Percentiles rank a stretch among this genome's conserved stretches.
phyloP scores from a whole-genome alignment of 2,329 filamentous ascomycete species.

The Periglandula ipomoeae region DNA sequence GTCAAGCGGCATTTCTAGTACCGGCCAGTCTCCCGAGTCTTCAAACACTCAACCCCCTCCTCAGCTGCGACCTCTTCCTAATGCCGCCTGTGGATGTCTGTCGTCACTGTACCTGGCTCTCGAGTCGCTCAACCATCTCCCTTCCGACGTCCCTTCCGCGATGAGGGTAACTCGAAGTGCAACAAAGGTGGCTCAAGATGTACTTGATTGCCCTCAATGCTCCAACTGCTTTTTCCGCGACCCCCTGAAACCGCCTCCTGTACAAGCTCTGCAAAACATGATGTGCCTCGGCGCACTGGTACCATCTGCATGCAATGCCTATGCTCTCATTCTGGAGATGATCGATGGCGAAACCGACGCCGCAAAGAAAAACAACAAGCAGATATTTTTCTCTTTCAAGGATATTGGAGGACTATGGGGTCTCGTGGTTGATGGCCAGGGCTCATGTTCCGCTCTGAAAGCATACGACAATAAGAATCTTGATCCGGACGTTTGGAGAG shows the following conservation, averaged over 20 bases:
- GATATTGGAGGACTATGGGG: slow-evolving; percentile 43
- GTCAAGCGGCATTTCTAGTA: slow-evolving; percentile 15
- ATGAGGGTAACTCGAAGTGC: slow-evolving; percentile 40
- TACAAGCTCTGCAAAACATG: slow-evolving; percentile 46
- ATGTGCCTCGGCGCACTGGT: slow-evolving; percentile 51
- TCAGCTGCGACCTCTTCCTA: slow-evolving; percentile 17
- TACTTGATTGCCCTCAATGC: slow-evolving; percentile 43
- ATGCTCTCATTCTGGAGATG: slow-evolving; percentile 43
- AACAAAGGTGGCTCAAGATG: slow-evolving; percentile 38
- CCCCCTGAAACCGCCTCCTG: slow-evolving; percentile 25
- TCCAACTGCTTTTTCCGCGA: slow-evolving; percentile 29
- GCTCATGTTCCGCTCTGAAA: slow-evolving; percentile 16
- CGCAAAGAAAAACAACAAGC: slow-evolving; percentile 32
- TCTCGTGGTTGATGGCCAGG: slow-evolving; percentile 15
- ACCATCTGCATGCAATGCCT: slow-evolving; percentile 48
- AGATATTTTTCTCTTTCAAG: slow-evolving; percentile 34
- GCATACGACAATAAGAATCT: slow-evolving; percentile 32
- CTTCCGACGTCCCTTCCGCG: slow-evolving; percentile 34
- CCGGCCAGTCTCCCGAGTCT: slow-evolving; percentile 10
- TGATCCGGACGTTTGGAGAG: slow-evolving; percentile 45
- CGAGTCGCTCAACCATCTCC: slow-evolving; percentile 38
- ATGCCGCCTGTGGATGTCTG: slow-evolving; percentile 36
- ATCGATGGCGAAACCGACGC: slow-evolving; percentile 41
- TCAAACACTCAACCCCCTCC: background rate
- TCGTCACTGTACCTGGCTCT: slow-evolving; percentile 41